Percentiles rank a stretch among this genome's conserved stretches.
phyloP scores from a whole-genome alignment of 768 basidiomycete genomes.

The Hebeloma cylindrosporum region DNA sequence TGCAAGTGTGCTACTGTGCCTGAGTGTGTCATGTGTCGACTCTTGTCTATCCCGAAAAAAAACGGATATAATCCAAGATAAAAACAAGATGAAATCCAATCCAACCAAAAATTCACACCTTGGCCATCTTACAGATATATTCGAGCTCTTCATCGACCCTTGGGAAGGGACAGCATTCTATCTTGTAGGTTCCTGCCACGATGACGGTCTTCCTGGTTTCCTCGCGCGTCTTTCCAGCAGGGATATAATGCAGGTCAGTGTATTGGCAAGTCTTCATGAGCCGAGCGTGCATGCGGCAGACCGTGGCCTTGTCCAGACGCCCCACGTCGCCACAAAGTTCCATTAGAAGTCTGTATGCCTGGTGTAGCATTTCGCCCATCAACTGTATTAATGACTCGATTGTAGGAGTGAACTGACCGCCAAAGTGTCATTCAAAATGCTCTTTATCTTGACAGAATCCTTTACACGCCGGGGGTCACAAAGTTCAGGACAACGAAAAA shows the following conservation, averaged over 20 bases:
- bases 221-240: slow-evolving; percentile 27
- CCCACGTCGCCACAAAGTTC: slow-evolving; percentile 12
- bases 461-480: too few species aligned
- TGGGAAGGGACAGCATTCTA: slow-evolving; percentile 30
- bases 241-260: slow-evolving; percentile 16
- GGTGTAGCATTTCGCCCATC: background rate
- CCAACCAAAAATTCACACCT: slow-evolving; percentile 24
- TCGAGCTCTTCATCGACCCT: slow-evolving; percentile 31
- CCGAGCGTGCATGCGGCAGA: slow-evolving; percentile 28
- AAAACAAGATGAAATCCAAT: too few species aligned
- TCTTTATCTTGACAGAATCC: slow-evolving; percentile 24
- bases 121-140: slow-evolving; percentile 31
- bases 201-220: slow-evolving; percentile 27
- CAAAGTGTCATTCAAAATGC: slow-evolving; percentile 28
- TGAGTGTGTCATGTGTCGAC: too few species aligned
- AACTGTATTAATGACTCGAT: background rate
- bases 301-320: slow-evolving; percentile 13
- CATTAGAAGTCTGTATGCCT: slow-evolving; percentile 23
- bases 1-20: too few species aligned
- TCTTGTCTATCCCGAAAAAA: too few species aligned
- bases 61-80: too few species aligned
- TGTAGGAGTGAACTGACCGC: slow-evolving; percentile 18
- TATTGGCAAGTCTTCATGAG: slow-evolving; percentile 31
- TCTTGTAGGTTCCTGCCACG: slow-evolving; percentile 20
- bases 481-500: too few species aligned